These are phyloP conservation scores for Xylaria sp. DNA, from an alignment of 2,329 filamentous ascomycete genomes.

Conservation along the genomic window DNA sequence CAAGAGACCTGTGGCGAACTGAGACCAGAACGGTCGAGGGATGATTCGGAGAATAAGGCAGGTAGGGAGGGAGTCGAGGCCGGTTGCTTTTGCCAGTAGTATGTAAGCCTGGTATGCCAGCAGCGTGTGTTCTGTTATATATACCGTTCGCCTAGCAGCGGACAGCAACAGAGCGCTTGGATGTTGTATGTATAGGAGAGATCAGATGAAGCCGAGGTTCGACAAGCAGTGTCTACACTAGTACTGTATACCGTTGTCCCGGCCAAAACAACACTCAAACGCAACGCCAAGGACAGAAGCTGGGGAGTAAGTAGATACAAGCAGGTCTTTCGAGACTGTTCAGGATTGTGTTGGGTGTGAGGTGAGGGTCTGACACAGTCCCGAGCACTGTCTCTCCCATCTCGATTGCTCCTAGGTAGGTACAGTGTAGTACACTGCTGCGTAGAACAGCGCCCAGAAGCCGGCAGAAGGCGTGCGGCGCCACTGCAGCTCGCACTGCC, in stretches of 20 bases:
- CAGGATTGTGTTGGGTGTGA: conserved; percentile 8
- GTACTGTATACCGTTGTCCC: not conserved
- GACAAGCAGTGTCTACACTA: not conserved
- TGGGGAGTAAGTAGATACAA: too few relatives aligned
- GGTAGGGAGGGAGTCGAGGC: too few relatives aligned
- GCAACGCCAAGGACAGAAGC: too few relatives aligned
- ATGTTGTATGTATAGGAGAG: not conserved
- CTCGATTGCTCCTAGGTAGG: not conserved
- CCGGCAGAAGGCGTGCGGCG: too few relatives aligned
- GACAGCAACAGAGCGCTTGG: not conserved
- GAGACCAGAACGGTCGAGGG: too few relatives aligned
- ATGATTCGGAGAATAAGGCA: too few relatives aligned
- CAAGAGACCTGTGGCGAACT: too few relatives aligned
- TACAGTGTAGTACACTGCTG: not conserved
- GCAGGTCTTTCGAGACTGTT: too few relatives aligned
- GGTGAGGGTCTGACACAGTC: not conserved
- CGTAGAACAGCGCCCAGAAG: not conserved
- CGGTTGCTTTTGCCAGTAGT: too few relatives aligned
- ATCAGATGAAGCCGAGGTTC: conserved; percentile 15
- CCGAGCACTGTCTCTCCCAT: not conserved
- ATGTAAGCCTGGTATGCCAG: too few relatives aligned
- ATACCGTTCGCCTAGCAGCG: not conserved
- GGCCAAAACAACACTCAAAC: not conserved
- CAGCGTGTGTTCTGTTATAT: too few relatives aligned
- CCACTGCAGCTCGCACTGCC: too few relatives aligned